phyloP scores from a whole-genome alignment of 2,329 filamentous ascomycete species.

The Tetracladium maxilliforme region DNA sequence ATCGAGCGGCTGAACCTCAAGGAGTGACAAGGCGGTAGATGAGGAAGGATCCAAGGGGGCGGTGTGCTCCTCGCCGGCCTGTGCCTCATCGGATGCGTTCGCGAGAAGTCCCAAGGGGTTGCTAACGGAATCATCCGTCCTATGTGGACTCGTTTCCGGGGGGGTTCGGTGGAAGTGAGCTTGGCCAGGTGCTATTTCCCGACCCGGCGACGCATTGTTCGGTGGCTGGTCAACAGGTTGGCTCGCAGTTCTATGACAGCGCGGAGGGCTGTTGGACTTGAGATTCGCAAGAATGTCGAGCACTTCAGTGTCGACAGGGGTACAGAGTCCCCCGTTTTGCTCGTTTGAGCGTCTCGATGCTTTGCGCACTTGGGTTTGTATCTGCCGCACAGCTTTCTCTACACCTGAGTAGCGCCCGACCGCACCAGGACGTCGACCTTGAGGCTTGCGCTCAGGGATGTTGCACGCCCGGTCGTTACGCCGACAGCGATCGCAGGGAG shows the following conservation, averaged over 20 bases:
- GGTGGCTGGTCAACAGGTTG: constrained; percentile 1
- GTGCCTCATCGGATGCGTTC: too few relatives aligned
- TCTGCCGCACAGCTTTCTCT: constrained; percentile 13
- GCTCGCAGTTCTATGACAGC: constrained; percentile 4
- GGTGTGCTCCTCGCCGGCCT: too few relatives aligned
- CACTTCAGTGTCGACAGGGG: not conserved
- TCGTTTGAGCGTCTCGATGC: constrained; percentile 1
- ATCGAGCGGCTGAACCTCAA: too few relatives aligned
- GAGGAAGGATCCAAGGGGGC: too few relatives aligned
- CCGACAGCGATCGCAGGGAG: constrained; percentile 13
- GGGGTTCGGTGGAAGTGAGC: too few relatives aligned
- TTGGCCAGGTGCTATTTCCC: too few relatives aligned
- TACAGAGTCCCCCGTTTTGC: not conserved
- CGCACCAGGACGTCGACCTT: constrained; percentile 12
- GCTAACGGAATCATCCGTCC: too few relatives aligned
- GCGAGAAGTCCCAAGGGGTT: too few relatives aligned
- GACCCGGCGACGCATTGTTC: too few relatives aligned
- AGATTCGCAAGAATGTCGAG: not conserved
- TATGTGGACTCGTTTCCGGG: too few relatives aligned
- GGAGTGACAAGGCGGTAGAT: too few relatives aligned
- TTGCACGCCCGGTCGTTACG: constrained; percentile 10
- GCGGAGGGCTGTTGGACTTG: not conserved
- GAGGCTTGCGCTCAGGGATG: constrained; percentile 10
- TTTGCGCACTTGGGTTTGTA: constrained; percentile 11
- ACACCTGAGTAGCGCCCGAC: constrained; percentile 13